These are phyloP conservation scores for Macrophomina phaseolina DNA, from an alignment of 2,329 filamentous ascomycete species.

Conservation along the genomic window DNA sequence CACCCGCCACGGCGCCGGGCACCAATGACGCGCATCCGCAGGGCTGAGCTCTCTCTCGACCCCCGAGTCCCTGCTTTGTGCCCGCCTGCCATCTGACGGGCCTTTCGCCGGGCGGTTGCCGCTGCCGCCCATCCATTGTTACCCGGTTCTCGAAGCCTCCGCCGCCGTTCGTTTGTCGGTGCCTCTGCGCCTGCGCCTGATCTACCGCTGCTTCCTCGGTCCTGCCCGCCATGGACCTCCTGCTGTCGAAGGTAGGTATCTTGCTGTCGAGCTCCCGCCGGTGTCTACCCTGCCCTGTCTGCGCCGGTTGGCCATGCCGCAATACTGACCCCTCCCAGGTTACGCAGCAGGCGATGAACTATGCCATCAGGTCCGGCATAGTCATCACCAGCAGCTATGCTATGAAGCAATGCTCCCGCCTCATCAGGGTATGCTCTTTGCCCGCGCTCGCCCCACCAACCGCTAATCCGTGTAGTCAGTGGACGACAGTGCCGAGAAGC, in stretches of 20 bases:
- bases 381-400: slow-evolving; percentile 84
- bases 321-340: slow-evolving; percentile 50
- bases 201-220: neutral
- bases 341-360: slow-evolving; percentile 84
- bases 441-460: slow-evolving; percentile 14
- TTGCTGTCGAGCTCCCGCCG: neutral
- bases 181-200: slow-evolving; percentile 1
- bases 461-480: slow-evolving; percentile 31
- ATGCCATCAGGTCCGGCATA: slow-evolving; percentile 85
- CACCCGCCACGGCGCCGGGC: slow-evolving; percentile 6
- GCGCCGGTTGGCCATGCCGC: neutral
- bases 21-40: slow-evolving; percentile 23
- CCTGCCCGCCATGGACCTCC: slow-evolving; percentile 69
- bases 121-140: slow-evolving; percentile 26
- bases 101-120: slow-evolving; percentile 21
- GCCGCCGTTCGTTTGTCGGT: slow-evolving; percentile 23
- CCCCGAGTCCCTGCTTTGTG: neutral
- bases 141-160: slow-evolving; percentile 30
- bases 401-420: slow-evolving; percentile 77
- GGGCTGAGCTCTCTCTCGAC: neutral
- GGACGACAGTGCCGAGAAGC: slow-evolving; percentile 53
- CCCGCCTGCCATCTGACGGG: neutral
- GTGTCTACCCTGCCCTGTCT: neutral
- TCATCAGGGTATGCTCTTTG: slow-evolving; percentile 65
- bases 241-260: slow-evolving; percentile 61